These are phyloP conservation scores for Chalciporus piperatoides DNA, from an alignment of 1,284 basidiomycete genomes.

Conservation along the genomic window DNA sequence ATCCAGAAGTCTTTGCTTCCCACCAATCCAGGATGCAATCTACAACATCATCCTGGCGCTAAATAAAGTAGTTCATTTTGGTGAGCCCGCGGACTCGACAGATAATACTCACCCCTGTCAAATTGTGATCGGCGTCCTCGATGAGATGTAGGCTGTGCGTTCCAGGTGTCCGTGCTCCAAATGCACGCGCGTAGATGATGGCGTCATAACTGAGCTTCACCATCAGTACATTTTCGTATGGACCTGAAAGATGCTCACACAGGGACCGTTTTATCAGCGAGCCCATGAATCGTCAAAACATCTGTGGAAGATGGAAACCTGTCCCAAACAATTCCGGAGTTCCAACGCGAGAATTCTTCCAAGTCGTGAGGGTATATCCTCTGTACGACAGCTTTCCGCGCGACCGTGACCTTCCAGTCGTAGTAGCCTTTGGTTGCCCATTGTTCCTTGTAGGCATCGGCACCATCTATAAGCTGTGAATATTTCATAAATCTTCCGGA, in stretches of 20 bases:
- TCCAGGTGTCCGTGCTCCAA: conserved; percentile 55
- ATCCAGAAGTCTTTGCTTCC: conserved; percentile 39
- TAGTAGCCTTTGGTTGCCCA: conserved; percentile 55
- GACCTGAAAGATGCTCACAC: conserved; percentile 45
- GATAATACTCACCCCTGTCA: conserved; percentile 45
- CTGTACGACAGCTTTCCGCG: conserved; percentile 49
- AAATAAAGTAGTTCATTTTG: conserved; percentile 5
- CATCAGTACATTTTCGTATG: conserved; percentile 3
- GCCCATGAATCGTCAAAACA: conserved; percentile 67
- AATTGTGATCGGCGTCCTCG: conserved; percentile 74
- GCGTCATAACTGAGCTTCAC: conserved; percentile 58
- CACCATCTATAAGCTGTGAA: conserved; percentile 26
- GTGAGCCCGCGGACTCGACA: neutral
- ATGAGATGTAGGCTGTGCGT: conserved; percentile 64
- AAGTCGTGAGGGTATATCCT: conserved; percentile 57
- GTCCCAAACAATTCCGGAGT: conserved; percentile 61
- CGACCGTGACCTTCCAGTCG: conserved; percentile 57
- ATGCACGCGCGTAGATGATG: conserved; percentile 58
- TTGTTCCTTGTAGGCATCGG: conserved; percentile 41
- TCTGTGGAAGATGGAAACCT: conserved; percentile 56
- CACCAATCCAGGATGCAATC: conserved; percentile 63
- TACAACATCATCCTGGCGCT: conserved; percentile 59
- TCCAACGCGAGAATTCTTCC: conserved; percentile 55
- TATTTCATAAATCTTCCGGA: neutral
- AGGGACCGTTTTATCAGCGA: conserved; percentile 60